Evolutionary conservation across 257 asterid genomes (phyloP), one percentile per base, ranked within the genome.

Genomic region (Solanum sitiens): DNA sequence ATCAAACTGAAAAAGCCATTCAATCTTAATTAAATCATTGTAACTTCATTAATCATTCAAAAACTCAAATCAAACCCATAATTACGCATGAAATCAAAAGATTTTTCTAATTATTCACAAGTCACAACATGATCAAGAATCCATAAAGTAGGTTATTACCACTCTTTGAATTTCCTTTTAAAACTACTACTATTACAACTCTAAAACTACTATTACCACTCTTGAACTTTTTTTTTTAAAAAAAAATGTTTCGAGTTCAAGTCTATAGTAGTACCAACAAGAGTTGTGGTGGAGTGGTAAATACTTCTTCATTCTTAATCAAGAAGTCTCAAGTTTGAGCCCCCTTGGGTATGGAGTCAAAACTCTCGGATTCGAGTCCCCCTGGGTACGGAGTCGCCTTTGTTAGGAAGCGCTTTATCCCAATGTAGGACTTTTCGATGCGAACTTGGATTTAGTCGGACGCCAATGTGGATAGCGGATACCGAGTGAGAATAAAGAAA

Each of bases 81-180:
- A 84, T 74, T 85, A 63, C 86, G 65, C 87, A 84, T 68, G 86
- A 83, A 71, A 53, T 50, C 76, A 67, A 63, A 83, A 77, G 73
- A 87, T 80, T 63, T 59, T 67, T 27, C 20, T 80, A 80, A 47
- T 80, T 80, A 80, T 47, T 47, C 42, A 47, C 20, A 50, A 50
- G 68, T 47, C 85, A 80, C 40, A 45, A 16, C 40, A 45, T 79
- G 67, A 15, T 12, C 67, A 45, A 45, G 10, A 79, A 79, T 44
- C 85, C 85, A 45, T 45, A 27, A 79, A 79, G 63, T 79, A 79
- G 45, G 32, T 18, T 40, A 72, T 76, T n/a, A 76, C 61, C 21
- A n/a, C 32, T 35, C 27, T 23, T 63, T 27, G 37, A 27, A 27
- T 21, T 68, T 68, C 37, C 32, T 63, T 25, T 63, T 63, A 59